Evolutionary conservation across 305 asterid genomes (phyloP).

Genomic region (Solanum hybrid): DNA sequence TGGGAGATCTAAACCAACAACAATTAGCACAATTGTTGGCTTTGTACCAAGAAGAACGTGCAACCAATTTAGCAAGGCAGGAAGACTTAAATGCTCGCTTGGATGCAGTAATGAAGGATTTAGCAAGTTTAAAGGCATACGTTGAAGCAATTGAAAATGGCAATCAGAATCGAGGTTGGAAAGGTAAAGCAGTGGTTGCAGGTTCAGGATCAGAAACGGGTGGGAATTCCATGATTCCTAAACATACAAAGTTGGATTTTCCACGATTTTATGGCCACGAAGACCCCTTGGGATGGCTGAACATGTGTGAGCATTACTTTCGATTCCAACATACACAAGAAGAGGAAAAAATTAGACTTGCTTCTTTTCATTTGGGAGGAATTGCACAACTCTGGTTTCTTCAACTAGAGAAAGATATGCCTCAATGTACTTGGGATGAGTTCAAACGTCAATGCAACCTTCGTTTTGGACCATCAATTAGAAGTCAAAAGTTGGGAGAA

Average conservation of each 20-base stretch:
- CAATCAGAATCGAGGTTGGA: neutral
- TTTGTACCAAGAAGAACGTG: neutral
- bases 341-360: neutral
- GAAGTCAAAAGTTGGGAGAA: neutral
- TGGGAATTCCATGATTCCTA: neutral
- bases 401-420: neutral
- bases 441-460: neutral
- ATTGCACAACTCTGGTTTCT: neutral
- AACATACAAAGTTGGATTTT: no score
- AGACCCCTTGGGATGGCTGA: neutral
- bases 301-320: neutral
- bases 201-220: neutral
- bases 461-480: neutral
- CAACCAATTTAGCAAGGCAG: neutral
- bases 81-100: neutral
- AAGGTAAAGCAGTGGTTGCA: neutral
- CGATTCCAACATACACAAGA: neutral
- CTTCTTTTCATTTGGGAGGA: neutral
- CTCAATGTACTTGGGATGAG: neutral
- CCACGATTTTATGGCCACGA: neutral
- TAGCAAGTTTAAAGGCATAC: neutral
- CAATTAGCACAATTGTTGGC: neutral
- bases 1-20: neutral
- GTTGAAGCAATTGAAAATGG: neutral
- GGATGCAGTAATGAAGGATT: neutral